Conservation (phyloP, 805 yeast species). For the Cyberlindnera maclurae region DNA sequence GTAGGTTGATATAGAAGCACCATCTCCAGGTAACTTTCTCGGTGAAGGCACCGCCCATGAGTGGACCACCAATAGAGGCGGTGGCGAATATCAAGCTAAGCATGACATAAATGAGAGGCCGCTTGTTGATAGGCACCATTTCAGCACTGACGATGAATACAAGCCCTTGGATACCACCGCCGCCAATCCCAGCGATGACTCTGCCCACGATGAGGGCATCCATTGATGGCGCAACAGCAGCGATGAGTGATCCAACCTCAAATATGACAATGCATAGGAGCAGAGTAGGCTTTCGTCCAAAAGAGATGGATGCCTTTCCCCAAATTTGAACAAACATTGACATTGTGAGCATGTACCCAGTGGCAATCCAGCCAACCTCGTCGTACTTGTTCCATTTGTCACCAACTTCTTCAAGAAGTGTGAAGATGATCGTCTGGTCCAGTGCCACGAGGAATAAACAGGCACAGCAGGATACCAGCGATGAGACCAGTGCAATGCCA, state of each 20-base stretch:
- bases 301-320: constrained; percentile 49
- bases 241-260: constrained; percentile 53
- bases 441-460: constrained; percentile 35
- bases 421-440: constrained; percentile 53
- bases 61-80: constrained; percentile 54
- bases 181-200: constrained; percentile 65
- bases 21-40: constrained; percentile 61
- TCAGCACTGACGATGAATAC: constrained; percentile 53
- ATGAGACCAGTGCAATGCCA: constrained; percentile 9
- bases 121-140: constrained; percentile 28
- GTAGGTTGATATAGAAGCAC: constrained; percentile 68
- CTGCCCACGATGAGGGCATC: constrained; percentile 64
- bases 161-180: constrained; percentile 57
- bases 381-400: constrained; percentile 42
- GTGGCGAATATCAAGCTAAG: constrained; percentile 33
- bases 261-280: constrained; percentile 29
- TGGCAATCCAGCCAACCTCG: constrained; percentile 51
- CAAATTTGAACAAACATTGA: constrained; percentile 49
- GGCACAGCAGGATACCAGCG: constrained; percentile 17
- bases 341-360: constrained; percentile 48
- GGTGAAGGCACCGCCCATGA: constrained; percentile 62
- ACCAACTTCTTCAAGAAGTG: constrained; percentile 44
- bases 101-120: constrained; percentile 17
- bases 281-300: constrained; percentile 40
- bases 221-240: constrained; percentile 29